Evolutionary conservation across 1,284 basidiomycete genomes (phyloP), one percentile per base, ranked within the genome.

Genomic region (Amylostereum areolatum): DNA sequence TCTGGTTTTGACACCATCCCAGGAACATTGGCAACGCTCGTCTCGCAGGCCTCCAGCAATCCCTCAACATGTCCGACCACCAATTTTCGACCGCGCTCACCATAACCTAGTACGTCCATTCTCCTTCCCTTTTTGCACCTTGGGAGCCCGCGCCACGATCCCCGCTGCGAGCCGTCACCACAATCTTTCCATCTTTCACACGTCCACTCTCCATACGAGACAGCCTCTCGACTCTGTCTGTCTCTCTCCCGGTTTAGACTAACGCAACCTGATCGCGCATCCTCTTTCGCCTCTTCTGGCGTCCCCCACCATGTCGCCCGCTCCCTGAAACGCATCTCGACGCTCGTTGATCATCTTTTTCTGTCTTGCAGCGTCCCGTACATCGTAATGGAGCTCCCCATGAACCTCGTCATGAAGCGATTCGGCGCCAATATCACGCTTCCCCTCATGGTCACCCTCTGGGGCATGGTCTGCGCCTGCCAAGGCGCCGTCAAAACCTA

Each of bases 11-110:
- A 47, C 55, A 62, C 60, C 59, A 61, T 47, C 58, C 74, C 30
- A 75, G 74, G 11, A 82, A 81, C 53, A 66, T 83, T 33, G 73
- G 75, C 7, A 83, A 83, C 55, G 82, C 82, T 31, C 70, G 75
- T 2, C 69, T 82, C 2, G 81, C 81, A 6, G 81, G 81, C 5
- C 60, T 84, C 30, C 74, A 78, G 56, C 73, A 65, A 37, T 71
- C 75, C 42, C 66, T 85, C 35, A 55, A 68, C n/a, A 70, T 84
- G 64, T 68, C 72, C 2, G 73, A 78, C 42, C 60, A 71, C 33
- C 70, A 78, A 66, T 57, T 49, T 37, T 55, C 49, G 9, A 47
- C 44, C 1, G 54, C 55, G 11, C 52, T 57, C 25, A 55, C 55
- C 11, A 45, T 55, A 5, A 55, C 54, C 33, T 57, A 57, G 65